These are phyloP conservation scores for Phytopythium helicoides DNA, from an alignment of 352 stramenopile genomes.

Conservation along the genomic window DNA sequence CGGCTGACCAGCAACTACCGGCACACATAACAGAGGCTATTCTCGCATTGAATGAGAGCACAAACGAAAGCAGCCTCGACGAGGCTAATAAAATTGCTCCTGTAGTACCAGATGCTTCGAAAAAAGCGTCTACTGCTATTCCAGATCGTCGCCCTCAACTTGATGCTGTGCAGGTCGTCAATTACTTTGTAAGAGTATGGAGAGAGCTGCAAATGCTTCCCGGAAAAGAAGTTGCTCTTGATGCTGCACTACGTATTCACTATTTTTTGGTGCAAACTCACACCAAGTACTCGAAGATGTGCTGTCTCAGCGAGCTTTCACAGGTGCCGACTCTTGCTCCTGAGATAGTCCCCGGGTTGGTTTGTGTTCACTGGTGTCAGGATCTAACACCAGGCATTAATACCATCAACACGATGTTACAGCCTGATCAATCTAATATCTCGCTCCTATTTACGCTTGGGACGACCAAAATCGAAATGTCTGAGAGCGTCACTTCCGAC, in stretches of 20 bases:
- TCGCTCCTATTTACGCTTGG: constrained; percentile 68
- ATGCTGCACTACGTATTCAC: constrained; percentile 41
- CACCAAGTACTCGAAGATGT: constrained; percentile 46
- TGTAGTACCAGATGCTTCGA: constrained; percentile 10
- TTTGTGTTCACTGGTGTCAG: constrained; percentile 57
- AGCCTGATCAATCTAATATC: constrained; percentile 3
- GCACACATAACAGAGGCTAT: constrained; percentile 3
- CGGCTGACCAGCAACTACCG: constrained; percentile 2
- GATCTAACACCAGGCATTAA: constrained; percentile 51
- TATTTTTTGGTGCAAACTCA: constrained; percentile 58
- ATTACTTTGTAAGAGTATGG: constrained; percentile 58
- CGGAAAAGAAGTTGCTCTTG: constrained; percentile 25
- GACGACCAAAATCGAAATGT: constrained; percentile 36
- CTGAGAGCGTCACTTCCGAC: constrained; percentile 11
- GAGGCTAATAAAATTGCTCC: not conserved
- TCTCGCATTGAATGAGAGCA: too few relatives aligned
- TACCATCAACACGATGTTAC: not conserved
- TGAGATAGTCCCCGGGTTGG: constrained; percentile 55
- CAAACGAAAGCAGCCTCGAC: not conserved
- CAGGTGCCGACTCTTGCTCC: constrained; percentile 40
- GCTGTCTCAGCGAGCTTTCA: constrained; percentile 47
- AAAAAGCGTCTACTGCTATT: not conserved
- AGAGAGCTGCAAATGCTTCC: constrained; percentile 48
- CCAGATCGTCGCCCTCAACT: not conserved
- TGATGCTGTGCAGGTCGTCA: constrained; percentile 29